These are phyloP conservation scores for Aspergillus sp. DNA, from an alignment of 2,329 filamentous ascomycete genomes.

Conservation along the genomic window DNA sequence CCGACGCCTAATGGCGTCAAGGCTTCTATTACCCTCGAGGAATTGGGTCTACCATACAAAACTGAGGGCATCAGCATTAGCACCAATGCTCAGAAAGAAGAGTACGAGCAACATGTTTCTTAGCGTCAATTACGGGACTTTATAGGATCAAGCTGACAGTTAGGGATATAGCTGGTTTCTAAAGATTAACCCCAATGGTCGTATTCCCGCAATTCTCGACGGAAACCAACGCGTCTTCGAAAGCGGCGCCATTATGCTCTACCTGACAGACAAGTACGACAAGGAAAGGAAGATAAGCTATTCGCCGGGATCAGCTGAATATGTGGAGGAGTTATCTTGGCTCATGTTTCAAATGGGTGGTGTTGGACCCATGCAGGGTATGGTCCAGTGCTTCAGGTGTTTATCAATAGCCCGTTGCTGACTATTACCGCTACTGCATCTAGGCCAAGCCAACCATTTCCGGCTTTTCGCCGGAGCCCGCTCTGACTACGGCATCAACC, in stretches of 20 bases:
- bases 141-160: neutral
- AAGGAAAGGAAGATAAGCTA: constrained; percentile 38
- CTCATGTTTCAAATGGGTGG: constrained; percentile 41
- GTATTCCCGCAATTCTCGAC: constrained; percentile 43
- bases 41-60: constrained; percentile 30
- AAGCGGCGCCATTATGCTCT: constrained; percentile 41
- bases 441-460: constrained; percentile 45
- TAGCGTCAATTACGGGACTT: neutral
- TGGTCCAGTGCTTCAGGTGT: neutral
- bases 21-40: constrained; percentile 32
- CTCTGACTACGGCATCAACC: constrained; percentile 40
- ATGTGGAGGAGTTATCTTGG: constrained; percentile 42
- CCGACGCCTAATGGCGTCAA: constrained; percentile 31
- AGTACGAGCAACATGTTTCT: constrained; percentile 11
- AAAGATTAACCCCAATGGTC: constrained; percentile 45
- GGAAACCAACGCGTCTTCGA: constrained; percentile 38
- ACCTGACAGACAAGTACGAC: constrained; percentile 41
- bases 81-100: constrained; percentile 40
- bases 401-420: neutral
- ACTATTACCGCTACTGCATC: neutral
- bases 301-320: constrained; percentile 34
- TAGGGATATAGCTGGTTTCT: constrained; percentile 33
- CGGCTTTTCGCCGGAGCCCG: constrained; percentile 37
- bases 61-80: constrained; percentile 35
- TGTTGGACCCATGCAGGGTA: constrained; percentile 36